These are phyloP conservation scores for Candida qinlingensis DNA, from an alignment of 805 yeast genomes.

Conservation along the genomic window DNA sequence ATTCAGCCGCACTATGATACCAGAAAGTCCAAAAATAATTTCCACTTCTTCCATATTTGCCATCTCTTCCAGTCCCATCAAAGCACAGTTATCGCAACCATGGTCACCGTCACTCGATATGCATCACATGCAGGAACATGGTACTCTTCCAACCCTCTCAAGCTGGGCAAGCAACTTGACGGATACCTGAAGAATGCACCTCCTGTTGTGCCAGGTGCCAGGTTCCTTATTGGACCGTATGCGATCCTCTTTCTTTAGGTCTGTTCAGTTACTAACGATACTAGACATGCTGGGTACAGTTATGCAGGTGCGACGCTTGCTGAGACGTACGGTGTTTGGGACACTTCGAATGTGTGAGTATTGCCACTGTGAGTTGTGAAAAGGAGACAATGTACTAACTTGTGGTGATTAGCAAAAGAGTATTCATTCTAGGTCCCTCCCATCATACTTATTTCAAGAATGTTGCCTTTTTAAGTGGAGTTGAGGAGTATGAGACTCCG, in stretches of 20 bases:
- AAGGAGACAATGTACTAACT: neutral
- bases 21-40: too few species aligned
- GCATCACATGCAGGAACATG: conserved; percentile 85
- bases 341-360: conserved; percentile 39
- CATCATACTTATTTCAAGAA: conserved; percentile 81
- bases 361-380: neutral
- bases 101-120: conserved; percentile 3
- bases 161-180: conserved; percentile 47
- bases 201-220: conserved; percentile 32
- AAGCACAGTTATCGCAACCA: too few species aligned
- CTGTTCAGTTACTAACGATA: conserved; percentile 1
- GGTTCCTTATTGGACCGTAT: conserved; percentile 52
- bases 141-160: conserved; percentile 51
- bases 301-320: conserved; percentile 79
- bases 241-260: conserved; percentile 11
- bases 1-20: neutral
- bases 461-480: conserved; percentile 48
- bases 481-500: conserved; percentile 68
- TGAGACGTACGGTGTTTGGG: conserved; percentile 70
- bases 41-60: too few species aligned
- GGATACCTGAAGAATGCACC: conserved; percentile 37
- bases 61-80: neutral
- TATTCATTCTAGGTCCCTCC: conserved; percentile 87
- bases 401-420: conserved; percentile 37
- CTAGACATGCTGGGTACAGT: conserved; percentile 82